Evolutionary conservation across 2,329 filamentous ascomycete genomes (phyloP), one percentile per base, ranked within the genome.

Genomic region (Apiospora sp.): DNA sequence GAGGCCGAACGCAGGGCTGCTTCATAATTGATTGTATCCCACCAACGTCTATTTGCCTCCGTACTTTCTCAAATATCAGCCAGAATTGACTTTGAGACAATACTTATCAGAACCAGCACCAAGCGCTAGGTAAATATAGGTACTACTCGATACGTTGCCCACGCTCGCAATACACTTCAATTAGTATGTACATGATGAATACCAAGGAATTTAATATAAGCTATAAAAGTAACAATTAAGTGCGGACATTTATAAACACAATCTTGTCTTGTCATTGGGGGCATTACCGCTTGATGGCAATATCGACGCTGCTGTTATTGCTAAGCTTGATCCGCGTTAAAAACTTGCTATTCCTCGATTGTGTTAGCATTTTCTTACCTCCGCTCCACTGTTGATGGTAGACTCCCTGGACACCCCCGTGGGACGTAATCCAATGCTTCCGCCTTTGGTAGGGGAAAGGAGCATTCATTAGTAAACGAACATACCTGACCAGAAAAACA

Each of bases 21-120:
- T 41, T 64, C 58, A 41, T 41, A 64, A 64, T 64, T 41, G 58
- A 64, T 41, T 64, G 34, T 64, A 64, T 64, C 58, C 58, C 58
- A 19, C 13, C 34, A 49, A 22, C n/a, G 22, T n/a, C 19, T 22
- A 37, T n/a, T 5, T 22, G 6, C 3, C 13, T 51, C 27, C 16
- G 14, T 5, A 34, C 7, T 12, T 16, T 49, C n/a, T 49, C 6
- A n/a, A 19, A 61, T 61, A 3, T 7, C 22, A 16, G 14, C 27
- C 48, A 41, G 7, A 41, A 10, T 41, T 41, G 37, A 41, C 37
- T 30, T 30, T 41, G 37, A 41, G 10, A 10, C 8, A 7, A 41
- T 7, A 41, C 37, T 41, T 41, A 7, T 7, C 37, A 41, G 37
- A 41, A 10, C 7, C 37, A 10, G 37, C 10, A 41, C 37, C 37